Evolutionary conservation across 352 stramenopile species (phyloP).

Genomic region (Phytophthora chlamydospora): DNA sequence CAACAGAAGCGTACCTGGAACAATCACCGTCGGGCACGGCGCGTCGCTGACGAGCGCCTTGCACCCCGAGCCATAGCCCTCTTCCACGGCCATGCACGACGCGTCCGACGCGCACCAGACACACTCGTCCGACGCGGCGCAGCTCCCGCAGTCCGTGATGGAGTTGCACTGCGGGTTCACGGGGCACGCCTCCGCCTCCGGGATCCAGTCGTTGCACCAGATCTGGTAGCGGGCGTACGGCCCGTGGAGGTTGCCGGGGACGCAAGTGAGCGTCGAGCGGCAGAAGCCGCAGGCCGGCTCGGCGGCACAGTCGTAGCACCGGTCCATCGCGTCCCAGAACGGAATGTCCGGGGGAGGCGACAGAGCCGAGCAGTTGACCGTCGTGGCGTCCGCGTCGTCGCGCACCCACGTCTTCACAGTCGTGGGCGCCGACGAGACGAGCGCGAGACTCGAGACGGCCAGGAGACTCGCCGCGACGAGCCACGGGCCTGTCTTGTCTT

Average conservation of each 20-base stretch:
- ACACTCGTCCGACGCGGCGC: constrained; percentile 68
- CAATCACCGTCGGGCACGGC: constrained; percentile 82
- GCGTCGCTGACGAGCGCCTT: constrained; percentile 81
- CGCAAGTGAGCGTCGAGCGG: constrained; percentile 90
- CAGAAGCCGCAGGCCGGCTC: constrained; percentile 88
- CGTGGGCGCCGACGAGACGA: constrained; percentile 27
- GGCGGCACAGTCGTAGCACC: constrained; percentile 75
- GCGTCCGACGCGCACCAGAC: constrained; percentile 91
- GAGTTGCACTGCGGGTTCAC: constrained; percentile 63
- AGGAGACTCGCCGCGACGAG: constrained; percentile 23
- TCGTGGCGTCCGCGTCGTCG: constrained; percentile 20
- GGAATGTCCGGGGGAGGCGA: constrained; percentile 51
- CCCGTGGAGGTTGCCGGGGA: constrained; percentile 63
- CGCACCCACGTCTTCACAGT: constrained; percentile 34
- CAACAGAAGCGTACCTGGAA: constrained; percentile 56
- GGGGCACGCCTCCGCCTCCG: constrained; percentile 65
- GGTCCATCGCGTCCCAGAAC: constrained; percentile 70
- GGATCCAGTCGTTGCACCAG: constrained; percentile 70
- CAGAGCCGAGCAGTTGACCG: constrained; percentile 58
- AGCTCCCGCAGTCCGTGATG: constrained; percentile 65
- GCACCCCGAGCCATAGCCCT: constrained; percentile 84
- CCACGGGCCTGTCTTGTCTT: constrained; percentile 13
- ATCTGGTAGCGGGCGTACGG: constrained; percentile 43
- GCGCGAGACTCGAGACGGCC: constrained; percentile 21
- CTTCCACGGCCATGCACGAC: constrained; percentile 85